These are phyloP conservation scores for Nakazawaea pomicola DNA, from an alignment of 805 yeast genomes.

Conservation along the genomic window DNA sequence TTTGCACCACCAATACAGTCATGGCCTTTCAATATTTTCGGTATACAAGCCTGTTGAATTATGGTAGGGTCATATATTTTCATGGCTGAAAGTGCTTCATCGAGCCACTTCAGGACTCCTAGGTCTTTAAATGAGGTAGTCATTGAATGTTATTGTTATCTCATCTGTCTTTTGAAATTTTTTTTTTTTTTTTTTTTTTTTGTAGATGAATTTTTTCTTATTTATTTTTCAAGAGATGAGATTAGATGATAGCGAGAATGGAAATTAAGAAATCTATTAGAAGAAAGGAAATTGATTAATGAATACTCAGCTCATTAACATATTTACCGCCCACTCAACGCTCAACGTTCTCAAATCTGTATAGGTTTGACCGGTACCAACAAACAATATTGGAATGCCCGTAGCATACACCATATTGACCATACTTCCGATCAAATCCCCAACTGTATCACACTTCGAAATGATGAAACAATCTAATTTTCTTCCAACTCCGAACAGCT, in stretches of 20 bases:
- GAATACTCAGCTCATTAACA: conserved; percentile 50
- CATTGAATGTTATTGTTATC: conserved; percentile 4
- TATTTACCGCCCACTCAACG: conserved; percentile 88
- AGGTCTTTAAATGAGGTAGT: conserved; percentile 43
- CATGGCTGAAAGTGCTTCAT: conserved; percentile 77
- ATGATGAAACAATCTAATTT: conserved; percentile 85
- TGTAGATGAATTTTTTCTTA: background rate
- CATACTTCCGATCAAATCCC: conserved; percentile 93
- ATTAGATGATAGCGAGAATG: background rate
- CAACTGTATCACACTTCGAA: conserved; percentile 95
- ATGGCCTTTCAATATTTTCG: conserved; percentile 72
- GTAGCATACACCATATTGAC: conserved; percentile 97
- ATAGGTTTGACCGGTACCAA: conserved; percentile 96
- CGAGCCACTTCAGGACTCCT: conserved; percentile 85
- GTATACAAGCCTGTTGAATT: conserved; percentile 87
- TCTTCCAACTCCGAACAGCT: conserved; percentile 83
- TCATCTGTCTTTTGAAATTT: conserved; percentile 5
- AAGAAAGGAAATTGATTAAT: background rate
- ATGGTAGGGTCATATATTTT: conserved; percentile 77
- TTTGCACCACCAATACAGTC: conserved; percentile 98
- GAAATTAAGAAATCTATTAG: background rate
- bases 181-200: conserved; percentile 5
- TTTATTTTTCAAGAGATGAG: background rate
- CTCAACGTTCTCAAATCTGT: conserved; percentile 88
- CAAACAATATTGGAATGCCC: conserved; percentile 89